A percentile compares a stretch with the other conserved stretches of the same genome.
Conservation (phyloP, 1,284 basidiomycete species). For the Pterulicium gracile region DNA sequence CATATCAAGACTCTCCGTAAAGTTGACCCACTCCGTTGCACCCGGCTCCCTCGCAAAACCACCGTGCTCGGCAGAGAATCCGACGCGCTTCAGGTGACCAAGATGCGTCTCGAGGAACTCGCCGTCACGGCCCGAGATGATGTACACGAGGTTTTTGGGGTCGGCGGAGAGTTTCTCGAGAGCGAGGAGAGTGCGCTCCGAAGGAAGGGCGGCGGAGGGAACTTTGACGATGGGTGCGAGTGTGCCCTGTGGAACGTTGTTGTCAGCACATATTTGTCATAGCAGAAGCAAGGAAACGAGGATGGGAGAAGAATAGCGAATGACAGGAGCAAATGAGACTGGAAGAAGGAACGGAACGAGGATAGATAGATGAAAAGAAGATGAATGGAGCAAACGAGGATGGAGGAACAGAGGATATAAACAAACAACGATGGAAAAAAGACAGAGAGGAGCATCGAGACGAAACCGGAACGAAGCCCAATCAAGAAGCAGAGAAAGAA, state of each 20-base stretch:
- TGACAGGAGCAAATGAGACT: no score
- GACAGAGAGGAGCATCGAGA: no score
- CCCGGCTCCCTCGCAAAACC: conserved; percentile 81
- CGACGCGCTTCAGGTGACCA: conserved; percentile 74
- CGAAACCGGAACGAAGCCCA: not conserved
- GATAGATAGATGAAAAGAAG: no score
- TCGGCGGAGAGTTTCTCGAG: conserved; percentile 69
- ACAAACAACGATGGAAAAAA: no score
- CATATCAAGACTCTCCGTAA: conserved; percentile 92
- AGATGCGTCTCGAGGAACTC: conserved; percentile 89
- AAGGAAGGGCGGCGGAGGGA: conserved; percentile 83
- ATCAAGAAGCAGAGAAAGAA: conserved; percentile 4
- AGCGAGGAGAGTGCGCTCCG: conserved; percentile 64
- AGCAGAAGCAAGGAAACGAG: no score
- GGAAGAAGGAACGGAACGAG: no score
- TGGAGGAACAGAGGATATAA: no score
- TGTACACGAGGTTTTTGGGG: conserved; percentile 86
- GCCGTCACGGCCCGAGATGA: conserved; percentile 95
- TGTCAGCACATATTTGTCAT: not conserved
- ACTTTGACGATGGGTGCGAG: conserved; percentile 95
- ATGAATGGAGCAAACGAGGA: no score
- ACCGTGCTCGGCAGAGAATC: conserved; percentile 95
- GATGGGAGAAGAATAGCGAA: no score
- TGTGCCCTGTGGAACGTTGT: conserved; percentile 57
- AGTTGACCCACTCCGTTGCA: conserved; percentile 67